Base-by-base conservation (phyloP, 371 early-diverging fungal species). In the Cokeromyces recurvatus region DNA sequence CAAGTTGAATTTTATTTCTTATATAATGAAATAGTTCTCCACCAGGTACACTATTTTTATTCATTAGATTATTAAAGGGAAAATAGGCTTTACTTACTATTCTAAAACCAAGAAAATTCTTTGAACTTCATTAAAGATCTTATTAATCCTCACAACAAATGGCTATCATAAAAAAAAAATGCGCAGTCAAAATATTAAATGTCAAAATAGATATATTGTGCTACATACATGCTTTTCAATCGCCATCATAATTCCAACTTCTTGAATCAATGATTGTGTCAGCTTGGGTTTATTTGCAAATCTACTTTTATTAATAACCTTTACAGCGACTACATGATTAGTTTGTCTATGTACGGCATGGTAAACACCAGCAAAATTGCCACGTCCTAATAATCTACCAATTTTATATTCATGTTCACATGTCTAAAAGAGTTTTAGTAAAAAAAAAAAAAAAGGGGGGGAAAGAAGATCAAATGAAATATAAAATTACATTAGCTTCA, bases 11-110 rank as follows among this genome's bases (percentile, higher is more conserved):
- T 21, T 82, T 79, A 20, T 74, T 67, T 6, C 88, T 84, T 36
- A 97, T 90, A 25, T 86, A 84, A 32, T 94, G 92, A 61, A 96
- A 97, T n/a, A 97, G 64, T 59, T 97, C 98, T 20, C 96, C 96
- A 43, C 86, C 94, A 24, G 53, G 55, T 0, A 80, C 79, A 37
- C 84, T 80, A 55, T 6, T 16, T 2, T 39, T 4, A 39, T 7
- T 20, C 17, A 17, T n/a, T 29, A 29, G 29, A 29, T 11, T 11
- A 29, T 29, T 8, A 11, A 29, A 29, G 29, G 29, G 11, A 15
- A 11, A 34, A 15, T 4, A 34, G 35, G 11, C 14, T 38, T 38
- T 19, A 38, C 47, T 45, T 49, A 53, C 54, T 47, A 55, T 45
- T 59, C 55, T 22, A 55, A 37, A 6, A 60, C 45, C 9, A 55